Evolutionary conservation across 2,329 filamentous ascomycete genomes (phyloP).

Genomic region (Xylaria sp.): DNA sequence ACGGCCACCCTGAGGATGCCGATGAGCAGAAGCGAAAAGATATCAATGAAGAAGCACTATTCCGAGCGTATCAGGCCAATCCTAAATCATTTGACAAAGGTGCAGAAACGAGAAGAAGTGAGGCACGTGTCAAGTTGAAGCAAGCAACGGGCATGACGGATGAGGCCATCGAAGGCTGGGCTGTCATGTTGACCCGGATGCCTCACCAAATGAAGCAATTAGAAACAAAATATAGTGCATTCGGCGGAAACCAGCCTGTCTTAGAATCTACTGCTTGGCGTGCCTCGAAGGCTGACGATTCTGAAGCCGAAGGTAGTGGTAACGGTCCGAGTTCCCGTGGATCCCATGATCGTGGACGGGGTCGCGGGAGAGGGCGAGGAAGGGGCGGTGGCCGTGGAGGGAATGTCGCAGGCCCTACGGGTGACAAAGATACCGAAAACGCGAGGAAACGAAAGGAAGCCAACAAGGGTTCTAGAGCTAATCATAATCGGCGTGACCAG

Average conservation of each 20-base stretch:
- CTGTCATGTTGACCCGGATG: slow-evolving; percentile 79
- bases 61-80: slow-evolving; percentile 70
- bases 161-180: slow-evolving; percentile 94
- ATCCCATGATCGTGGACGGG: slow-evolving; percentile 52
- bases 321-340: slow-evolving; percentile 52
- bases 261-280: slow-evolving; percentile 71
- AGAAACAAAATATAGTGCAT: slow-evolving; percentile 71
- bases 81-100: slow-evolving; percentile 74
- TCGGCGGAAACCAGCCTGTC: slow-evolving; percentile 69
- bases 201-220: slow-evolving; percentile 70
- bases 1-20: slow-evolving; percentile 61
- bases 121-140: slow-evolving; percentile 67
- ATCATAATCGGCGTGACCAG: slow-evolving; percentile 82
- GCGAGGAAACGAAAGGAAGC: slow-evolving; percentile 80
- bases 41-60: slow-evolving; percentile 73
- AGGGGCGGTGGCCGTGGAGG: slow-evolving; percentile 60
- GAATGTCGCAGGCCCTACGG: slow-evolving; percentile 67
- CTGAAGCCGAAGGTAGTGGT: slow-evolving; percentile 52
- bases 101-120: slow-evolving; percentile 69
- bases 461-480: slow-evolving; percentile 80
- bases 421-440: slow-evolving; percentile 73
- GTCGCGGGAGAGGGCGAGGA: slow-evolving; percentile 54
- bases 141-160: slow-evolving; percentile 87
- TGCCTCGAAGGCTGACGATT: slow-evolving; percentile 62
- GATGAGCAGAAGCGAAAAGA: slow-evolving; percentile 52